Evolutionary conservation across 202 grass and related monocot genomes (phyloP).

Genomic region (Digitaria exilis): DNA sequence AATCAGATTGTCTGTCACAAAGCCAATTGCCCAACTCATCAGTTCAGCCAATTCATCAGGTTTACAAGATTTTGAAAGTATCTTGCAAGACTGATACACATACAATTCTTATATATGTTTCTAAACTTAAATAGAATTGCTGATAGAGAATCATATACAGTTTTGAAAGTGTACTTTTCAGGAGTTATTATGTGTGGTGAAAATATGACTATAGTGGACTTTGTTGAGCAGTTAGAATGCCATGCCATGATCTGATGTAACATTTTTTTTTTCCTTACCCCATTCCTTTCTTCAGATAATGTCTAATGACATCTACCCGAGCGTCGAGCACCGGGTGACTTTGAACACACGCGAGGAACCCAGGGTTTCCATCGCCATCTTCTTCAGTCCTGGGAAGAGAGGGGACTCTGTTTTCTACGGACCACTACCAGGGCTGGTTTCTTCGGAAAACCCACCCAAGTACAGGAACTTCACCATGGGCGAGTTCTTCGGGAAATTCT

Average conservation of each 20-base stretch:
- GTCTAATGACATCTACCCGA: neutral
- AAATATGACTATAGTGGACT: neutral
- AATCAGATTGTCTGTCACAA: neutral
- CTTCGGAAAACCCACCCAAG: neutral
- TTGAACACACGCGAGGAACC: constrained; percentile 5
- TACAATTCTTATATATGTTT: too few species aligned
- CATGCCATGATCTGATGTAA: neutral
- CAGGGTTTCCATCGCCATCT: neutral
- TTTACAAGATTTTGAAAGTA: too few species aligned
- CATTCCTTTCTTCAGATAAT: neutral
- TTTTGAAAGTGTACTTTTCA: too few species aligned
- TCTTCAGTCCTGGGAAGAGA: constrained; percentile 17
- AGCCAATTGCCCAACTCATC: neutral
- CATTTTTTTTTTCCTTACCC: fast-evolving
- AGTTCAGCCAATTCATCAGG: too few species aligned
- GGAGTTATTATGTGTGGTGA: neutral
- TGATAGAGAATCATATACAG: too few species aligned
- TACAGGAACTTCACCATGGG: constrained; percentile 14
- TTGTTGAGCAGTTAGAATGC: neutral
- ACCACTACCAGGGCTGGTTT: neutral
- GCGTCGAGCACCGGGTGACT: neutral
- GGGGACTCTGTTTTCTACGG: neutral
- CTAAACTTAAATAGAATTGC: too few species aligned
- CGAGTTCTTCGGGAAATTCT: neutral
- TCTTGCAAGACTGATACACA: too few species aligned